Base-by-base conservation (phyloP, 331 rosid species). In the Malus hybrid region DNA sequence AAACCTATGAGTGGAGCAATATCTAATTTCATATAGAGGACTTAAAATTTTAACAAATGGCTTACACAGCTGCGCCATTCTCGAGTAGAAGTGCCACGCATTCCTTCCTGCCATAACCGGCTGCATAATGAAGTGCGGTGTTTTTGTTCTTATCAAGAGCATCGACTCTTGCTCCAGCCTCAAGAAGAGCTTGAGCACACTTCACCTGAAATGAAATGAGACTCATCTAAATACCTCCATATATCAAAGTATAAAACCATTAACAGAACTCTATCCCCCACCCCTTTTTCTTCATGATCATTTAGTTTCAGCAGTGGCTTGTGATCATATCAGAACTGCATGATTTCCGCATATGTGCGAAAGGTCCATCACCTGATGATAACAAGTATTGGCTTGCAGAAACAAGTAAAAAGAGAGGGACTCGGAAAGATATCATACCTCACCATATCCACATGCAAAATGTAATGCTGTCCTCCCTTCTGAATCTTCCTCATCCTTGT, bases 381-480 rank as follows among this genome's bases (percentile, higher is more conserved):
- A 55, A 34, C 48, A 71, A 10, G 59, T 10, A 72, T 24, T 5
- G 39, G 7, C 34, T 6, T 27, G 10, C 76, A 71, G 48, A 52
- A 74, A 42, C 69, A n/a, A 22, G 69, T 32, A 61, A 18, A 20
- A 48, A 4, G 29, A 19, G 20, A 73, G 60, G 50, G 65, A 6
- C 57, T 16, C 57, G 1, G 4, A 24, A 65, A 52, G 39, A 33
- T 74, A 70, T n/a, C 90, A 75, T 94, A 94, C 99, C 97, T 95
- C 99, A 3, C 99, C 99, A 85, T 95, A 95, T 67, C 99, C 99
- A 64, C 99, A 92, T 19, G 97, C 93, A 88, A 95, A 95, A 86
- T 95, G 97, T 85, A 95, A 81, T 55, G 97, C 99, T 39, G 97
- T 95, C 86, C 99, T 88, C 74, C 99, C 97, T 83, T 95, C 99